phyloP scores from a whole-genome alignment of 306 rosid species.

The Spatholobus suberectus region DNA sequence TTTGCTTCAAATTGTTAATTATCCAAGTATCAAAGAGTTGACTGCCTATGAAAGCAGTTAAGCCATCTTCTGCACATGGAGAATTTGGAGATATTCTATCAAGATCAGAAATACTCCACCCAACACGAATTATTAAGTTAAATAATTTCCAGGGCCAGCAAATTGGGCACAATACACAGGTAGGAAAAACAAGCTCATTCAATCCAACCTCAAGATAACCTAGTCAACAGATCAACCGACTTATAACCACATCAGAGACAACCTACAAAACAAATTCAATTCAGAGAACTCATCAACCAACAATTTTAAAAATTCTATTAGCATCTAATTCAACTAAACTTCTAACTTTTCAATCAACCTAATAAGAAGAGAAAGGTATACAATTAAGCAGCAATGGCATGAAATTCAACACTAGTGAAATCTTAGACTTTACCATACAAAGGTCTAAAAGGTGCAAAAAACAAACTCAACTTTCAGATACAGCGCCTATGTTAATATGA shows the following conservation, averaged over 20 bases:
- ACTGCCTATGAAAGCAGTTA: background rate
- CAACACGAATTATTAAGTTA: background rate
- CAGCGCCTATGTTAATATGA: background rate
- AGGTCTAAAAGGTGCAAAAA: background rate
- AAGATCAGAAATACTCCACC: background rate
- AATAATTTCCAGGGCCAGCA: background rate
- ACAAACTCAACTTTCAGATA: constrained; percentile 1
- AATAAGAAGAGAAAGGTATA: background rate
- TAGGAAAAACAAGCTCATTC: background rate
- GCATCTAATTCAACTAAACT: background rate
- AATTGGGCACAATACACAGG: background rate
- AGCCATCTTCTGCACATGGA: constrained; percentile 8
- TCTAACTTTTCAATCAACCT: background rate
- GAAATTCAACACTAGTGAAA: background rate
- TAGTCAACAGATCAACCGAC: background rate
- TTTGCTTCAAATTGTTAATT: constrained; percentile 1
- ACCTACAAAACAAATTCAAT: background rate
- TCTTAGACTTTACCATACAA: background rate
- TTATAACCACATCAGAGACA: background rate
- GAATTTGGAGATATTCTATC: background rate
- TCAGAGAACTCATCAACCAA: constrained; percentile 7
- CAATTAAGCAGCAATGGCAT: background rate
- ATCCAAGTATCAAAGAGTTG: background rate
- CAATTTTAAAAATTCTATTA: background rate
- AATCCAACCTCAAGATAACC: background rate